Conservation (phyloP, 2,329 filamentous ascomycete species). For the Dactylella cylindrospora region DNA sequence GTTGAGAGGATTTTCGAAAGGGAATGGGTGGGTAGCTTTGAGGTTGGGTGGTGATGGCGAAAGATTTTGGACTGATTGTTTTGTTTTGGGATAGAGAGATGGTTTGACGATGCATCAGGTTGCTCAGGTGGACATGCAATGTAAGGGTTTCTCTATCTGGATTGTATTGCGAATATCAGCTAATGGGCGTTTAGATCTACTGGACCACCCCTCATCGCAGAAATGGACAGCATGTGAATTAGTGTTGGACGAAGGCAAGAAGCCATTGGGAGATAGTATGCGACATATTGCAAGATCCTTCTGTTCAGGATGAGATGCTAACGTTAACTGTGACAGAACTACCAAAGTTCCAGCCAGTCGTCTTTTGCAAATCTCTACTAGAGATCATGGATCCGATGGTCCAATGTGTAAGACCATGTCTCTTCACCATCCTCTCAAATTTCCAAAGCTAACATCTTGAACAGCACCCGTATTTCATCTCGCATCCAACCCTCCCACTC, state of each 20-base stretch:
- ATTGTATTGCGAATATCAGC: neutral
- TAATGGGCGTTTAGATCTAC: conserved; percentile 55
- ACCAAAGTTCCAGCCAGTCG: conserved; percentile 76
- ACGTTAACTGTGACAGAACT: conserved; percentile 53
- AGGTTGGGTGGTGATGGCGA: neutral
- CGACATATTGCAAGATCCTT: neutral
- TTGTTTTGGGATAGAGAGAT: conserved; percentile 52
- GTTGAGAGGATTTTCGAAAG: conserved; percentile 66
- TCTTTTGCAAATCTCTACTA: conserved; percentile 75
- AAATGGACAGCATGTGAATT: conserved; percentile 67
- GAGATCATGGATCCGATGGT: conserved; percentile 64
- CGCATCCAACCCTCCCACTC: conserved; percentile 56
- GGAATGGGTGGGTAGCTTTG: conserved; percentile 58
- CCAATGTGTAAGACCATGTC: conserved; percentile 41
- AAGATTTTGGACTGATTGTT: conserved; percentile 3
- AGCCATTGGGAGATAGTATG: conserved; percentile 30
- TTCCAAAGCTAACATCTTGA: conserved; percentile 62
- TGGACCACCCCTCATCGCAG: conserved; percentile 65
- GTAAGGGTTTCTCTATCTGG: conserved; percentile 24
- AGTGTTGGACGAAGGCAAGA: conserved; percentile 52
- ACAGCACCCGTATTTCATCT: conserved; percentile 72
- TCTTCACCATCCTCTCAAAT: neutral
- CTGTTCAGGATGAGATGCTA: conserved; percentile 53
- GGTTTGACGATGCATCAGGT: conserved; percentile 67
- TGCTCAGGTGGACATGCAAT: conserved; percentile 68